phyloP scores from a whole-genome alignment of 1,284 basidiomycete species.

The Hymenochaete sp. region DNA sequence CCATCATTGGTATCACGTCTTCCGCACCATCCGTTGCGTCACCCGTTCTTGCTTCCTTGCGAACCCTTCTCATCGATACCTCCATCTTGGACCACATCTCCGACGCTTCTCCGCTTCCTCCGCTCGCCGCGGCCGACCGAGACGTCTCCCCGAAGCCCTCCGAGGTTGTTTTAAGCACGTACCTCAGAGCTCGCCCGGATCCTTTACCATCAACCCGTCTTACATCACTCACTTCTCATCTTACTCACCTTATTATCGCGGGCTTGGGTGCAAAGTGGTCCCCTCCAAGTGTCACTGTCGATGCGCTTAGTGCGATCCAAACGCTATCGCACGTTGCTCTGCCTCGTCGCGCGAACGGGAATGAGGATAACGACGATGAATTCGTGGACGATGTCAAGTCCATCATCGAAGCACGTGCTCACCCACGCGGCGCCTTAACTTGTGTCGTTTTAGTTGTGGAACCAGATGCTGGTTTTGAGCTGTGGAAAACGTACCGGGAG shows the following conservation, averaged over 20 bases:
- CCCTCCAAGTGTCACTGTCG: constrained; percentile 30
- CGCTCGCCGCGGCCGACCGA: not conserved
- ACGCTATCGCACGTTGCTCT: constrained; percentile 35
- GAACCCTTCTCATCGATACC: constrained; percentile 10
- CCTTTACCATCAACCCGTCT: not conserved
- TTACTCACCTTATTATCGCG: constrained; percentile 34
- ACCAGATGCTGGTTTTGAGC: constrained; percentile 6
- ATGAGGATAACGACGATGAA: constrained; percentile 34
- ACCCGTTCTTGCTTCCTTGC: constrained; percentile 11
- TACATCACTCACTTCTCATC: constrained; percentile 1
- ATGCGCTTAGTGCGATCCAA: constrained; percentile 27
- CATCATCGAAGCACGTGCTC: constrained; percentile 24
- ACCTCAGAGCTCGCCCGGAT: constrained; percentile 3
- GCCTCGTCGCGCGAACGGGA: constrained; percentile 32
- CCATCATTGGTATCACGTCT: constrained; percentile 6
- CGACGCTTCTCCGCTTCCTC: not conserved
- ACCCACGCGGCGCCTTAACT: constrained; percentile 4
- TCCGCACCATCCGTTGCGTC: constrained; percentile 6
- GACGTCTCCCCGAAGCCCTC: constrained; percentile 10
- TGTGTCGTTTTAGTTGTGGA: constrained; percentile 9
- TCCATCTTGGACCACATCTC: constrained; percentile 1
- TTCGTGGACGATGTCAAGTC: constrained; percentile 29
- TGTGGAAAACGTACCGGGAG: not conserved
- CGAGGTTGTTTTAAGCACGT: constrained; percentile 10
- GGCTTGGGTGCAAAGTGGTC: constrained; percentile 32